These are phyloP conservation scores for Nakataea oryzae DNA, from an alignment of 2,329 filamentous ascomycete genomes.

Conservation along the genomic window DNA sequence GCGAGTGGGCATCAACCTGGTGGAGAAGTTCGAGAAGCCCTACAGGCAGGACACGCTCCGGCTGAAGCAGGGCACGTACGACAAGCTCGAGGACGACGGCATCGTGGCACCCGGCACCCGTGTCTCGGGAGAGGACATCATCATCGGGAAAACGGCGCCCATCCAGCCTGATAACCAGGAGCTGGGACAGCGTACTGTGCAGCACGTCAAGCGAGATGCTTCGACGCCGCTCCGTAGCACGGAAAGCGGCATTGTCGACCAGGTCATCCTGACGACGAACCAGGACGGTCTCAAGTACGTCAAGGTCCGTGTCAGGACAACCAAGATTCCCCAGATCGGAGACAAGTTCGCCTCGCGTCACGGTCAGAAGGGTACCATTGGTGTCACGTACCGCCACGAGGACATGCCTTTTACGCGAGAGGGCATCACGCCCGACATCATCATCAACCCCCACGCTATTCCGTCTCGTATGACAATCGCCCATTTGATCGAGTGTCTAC, in stretches of 20 bases:
- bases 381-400: conserved; percentile 94
- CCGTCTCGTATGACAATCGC: conserved; percentile 99
- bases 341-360: conserved; percentile 99
- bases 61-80: conserved; percentile 89
- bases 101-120: conserved; percentile 89
- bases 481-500: conserved; percentile 96
- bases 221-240: conserved; percentile 92
- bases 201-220: conserved; percentile 88
- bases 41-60: conserved; percentile 79
- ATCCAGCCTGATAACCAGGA: conserved; percentile 90
- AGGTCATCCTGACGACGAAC: conserved; percentile 88
- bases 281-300: conserved; percentile 90
- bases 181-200: conserved; percentile 79
- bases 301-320: conserved; percentile 94
- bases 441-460: conserved; percentile 99
- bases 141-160: conserved; percentile 96
- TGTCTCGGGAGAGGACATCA: conserved; percentile 95
- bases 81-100: conserved; percentile 95
- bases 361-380: conserved; percentile 98
- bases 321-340: conserved; percentile 96
- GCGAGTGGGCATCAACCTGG: conserved; percentile 82
- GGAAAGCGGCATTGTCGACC: conserved; percentile 92
- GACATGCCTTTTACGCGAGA: conserved; percentile 97
- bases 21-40: conserved; percentile 94
- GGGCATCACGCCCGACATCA: conserved; percentile 86